Evolutionary conservation across 164 flowering plant species (phyloP).

Genomic region (Chloranthus sessilifolius): DNA sequence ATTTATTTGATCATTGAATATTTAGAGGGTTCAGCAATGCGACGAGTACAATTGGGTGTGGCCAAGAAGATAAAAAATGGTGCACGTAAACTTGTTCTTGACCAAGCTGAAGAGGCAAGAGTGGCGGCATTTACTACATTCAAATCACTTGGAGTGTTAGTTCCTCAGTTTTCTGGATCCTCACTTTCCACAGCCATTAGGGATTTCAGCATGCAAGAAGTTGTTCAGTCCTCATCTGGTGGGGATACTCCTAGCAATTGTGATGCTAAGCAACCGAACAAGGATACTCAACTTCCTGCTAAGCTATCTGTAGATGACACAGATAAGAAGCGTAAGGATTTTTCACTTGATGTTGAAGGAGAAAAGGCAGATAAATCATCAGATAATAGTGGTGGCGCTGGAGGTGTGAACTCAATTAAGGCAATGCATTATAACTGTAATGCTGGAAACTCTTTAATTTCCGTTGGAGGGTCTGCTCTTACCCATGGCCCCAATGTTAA

Average conservation of each 20-base stretch:
- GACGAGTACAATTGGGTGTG: conserved; percentile 66
- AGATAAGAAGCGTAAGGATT: conserved; percentile 10
- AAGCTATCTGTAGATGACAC: conserved; percentile 12
- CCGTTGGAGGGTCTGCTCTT: conserved; percentile 13
- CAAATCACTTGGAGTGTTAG: conserved; percentile 73
- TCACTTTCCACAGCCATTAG: conserved; percentile 21
- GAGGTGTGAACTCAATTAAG: conserved; percentile 14
- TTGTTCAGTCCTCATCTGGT: conserved; percentile 28
- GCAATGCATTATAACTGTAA: conserved; percentile 11
- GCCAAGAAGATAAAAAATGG: conserved; percentile 96
- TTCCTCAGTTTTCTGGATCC: conserved; percentile 57
- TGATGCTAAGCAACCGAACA: conserved; percentile 15
- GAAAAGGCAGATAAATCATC: conserved; percentile 15
- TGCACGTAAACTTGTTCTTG: conserved; percentile 89
- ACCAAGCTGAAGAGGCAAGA: conserved; percentile 96
- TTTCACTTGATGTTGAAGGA: conserved; percentile 18
- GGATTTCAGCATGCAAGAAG: conserved; percentile 25
- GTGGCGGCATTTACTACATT: conserved; percentile 90
- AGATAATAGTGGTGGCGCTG: conserved; percentile 17
- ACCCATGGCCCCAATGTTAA: conserved; percentile 8
- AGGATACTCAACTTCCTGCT: conserved; percentile 11
- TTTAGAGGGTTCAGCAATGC: conserved; percentile 45
- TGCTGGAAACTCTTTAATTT: conserved; percentile 13
- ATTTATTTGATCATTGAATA: conserved; percentile 11
- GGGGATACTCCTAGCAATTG: conserved; percentile 29